These are phyloP conservation scores for Cutaneotrichosporon cavernicola DNA, from an alignment of 1,284 basidiomycete species.

Conservation along the genomic window DNA sequence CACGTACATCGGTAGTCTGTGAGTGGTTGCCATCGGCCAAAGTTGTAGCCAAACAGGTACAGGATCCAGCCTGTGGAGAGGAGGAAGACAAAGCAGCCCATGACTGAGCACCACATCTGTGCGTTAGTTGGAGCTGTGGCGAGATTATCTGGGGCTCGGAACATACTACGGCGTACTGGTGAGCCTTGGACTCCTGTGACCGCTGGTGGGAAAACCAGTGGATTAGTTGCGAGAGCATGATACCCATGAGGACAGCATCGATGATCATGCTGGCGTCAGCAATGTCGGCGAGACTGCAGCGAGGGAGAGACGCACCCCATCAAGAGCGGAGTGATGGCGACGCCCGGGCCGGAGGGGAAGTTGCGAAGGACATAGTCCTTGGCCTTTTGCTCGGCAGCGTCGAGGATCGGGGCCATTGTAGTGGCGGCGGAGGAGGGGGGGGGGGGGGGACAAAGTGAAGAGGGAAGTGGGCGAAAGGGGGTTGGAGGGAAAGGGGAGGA, in stretches of 20 bases:
- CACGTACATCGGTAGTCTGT: conserved; percentile 17
- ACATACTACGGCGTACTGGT: conserved; percentile 19
- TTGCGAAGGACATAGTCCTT: conserved; percentile 5
- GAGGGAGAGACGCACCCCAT: conserved; percentile 17
- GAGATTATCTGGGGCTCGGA: neutral
- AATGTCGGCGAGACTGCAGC: too few relatives aligned
- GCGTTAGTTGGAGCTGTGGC: neutral
- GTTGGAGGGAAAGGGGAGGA: neutral
- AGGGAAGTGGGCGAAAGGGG: neutral
- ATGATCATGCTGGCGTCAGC: conserved; percentile 19
- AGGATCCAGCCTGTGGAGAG: conserved; percentile 13
- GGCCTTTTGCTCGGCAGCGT: conserved; percentile 1
- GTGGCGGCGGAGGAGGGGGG: neutral
- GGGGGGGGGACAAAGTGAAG: conserved; percentile 5
- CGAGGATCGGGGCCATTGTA: neutral
- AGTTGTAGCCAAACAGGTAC: conserved; percentile 24
- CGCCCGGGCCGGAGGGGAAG: neutral
- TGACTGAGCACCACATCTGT: conserved; percentile 7
- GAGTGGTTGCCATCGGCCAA: conserved; percentile 14
- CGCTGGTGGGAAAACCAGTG: conserved; percentile 21
- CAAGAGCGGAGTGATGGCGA: conserved; percentile 19
- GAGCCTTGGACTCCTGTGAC: conserved; percentile 13
- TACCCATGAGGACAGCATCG: conserved; percentile 19
- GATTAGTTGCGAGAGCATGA: conserved; percentile 16
- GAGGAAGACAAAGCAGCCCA: conserved; percentile 9